These are phyloP conservation scores for Reticulascus tulasneorum DNA, from an alignment of 2,329 filamentous ascomycete species.

Conservation along the genomic window DNA sequence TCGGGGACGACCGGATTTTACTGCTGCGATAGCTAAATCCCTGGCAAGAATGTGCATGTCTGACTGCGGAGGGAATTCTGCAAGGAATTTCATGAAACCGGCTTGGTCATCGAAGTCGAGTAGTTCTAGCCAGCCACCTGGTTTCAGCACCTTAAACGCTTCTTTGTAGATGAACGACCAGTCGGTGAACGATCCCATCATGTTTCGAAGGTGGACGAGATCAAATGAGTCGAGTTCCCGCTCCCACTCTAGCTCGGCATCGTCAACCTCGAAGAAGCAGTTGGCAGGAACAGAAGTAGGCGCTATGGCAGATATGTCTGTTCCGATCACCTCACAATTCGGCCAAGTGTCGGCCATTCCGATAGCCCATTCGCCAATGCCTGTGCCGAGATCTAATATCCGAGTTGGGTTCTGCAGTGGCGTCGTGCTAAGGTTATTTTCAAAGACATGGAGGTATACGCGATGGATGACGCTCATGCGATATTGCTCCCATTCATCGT, in stretches of 20 bases:
- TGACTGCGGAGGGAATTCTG: conserved; percentile 40
- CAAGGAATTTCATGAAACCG: conserved; percentile 30
- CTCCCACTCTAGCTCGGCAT: conserved; percentile 56
- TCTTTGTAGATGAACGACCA: conserved; percentile 53
- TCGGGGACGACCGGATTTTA: conserved; percentile 39
- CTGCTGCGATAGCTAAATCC: conserved; percentile 40
- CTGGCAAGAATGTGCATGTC: conserved; percentile 36
- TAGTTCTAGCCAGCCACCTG: conserved; percentile 55
- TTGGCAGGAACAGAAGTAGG: conserved; percentile 54
- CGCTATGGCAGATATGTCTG: conserved; percentile 56
- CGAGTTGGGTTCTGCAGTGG: conserved; percentile 33
- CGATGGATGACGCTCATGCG: conserved; percentile 60
- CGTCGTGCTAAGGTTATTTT: conserved; percentile 40
- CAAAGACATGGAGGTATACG: conserved; percentile 52
- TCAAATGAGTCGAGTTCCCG: conserved; percentile 49
- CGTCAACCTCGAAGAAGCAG: conserved; percentile 56
- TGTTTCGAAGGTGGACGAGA: conserved; percentile 52
- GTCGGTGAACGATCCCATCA: conserved; percentile 53
- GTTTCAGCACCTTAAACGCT: conserved; percentile 48
- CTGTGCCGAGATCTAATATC: conserved; percentile 56
- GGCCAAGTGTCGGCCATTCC: conserved; percentile 52
- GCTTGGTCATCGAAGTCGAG: conserved; percentile 45
- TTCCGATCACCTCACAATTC: conserved; percentile 53
- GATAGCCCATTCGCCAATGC: conserved; percentile 49
- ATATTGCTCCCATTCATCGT: conserved; percentile 62